Conservation (phyloP, 257 asterid species). For the Gardenia jasminoides region DNA sequence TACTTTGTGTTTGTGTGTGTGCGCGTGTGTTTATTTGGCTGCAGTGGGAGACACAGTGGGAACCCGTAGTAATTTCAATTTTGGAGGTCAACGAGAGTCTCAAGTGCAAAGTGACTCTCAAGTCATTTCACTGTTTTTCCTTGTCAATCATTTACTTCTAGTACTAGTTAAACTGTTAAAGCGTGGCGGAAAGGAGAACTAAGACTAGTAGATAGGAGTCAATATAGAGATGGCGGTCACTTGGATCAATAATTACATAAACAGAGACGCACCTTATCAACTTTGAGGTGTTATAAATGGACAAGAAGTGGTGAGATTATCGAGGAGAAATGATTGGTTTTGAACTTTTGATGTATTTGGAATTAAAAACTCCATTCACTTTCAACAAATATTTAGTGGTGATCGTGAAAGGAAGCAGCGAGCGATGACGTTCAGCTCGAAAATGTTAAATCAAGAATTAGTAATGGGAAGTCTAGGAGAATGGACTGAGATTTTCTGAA, state of each 20-base stretch:
- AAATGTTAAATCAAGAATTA: not conserved
- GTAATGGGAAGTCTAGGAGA: no score
- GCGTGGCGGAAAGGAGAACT: not conserved
- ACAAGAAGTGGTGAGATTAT: slow-evolving; percentile 14
- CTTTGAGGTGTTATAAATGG: slow-evolving; percentile 12
- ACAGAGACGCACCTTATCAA: slow-evolving; percentile 16
- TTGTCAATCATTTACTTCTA: not conserved
- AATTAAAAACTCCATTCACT: not conserved
- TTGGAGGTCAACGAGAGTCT: not conserved
- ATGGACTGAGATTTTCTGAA: not conserved
- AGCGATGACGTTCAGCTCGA: not conserved
- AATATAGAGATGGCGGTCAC: not conserved
- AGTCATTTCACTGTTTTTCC: slow-evolving; percentile 5
- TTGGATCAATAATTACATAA: not conserved
- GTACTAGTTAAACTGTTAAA: not conserved
- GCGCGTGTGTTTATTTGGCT: no score
- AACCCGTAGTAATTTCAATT: not conserved
- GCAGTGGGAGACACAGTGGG: no score
- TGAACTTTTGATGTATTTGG: slow-evolving; percentile 2
- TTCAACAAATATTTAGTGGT: not conserved
- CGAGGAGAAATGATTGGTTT: slow-evolving; percentile 12
- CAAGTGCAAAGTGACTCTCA: slow-evolving; percentile 14
- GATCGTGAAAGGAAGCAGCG: not conserved
- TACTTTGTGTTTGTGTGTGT: no score
- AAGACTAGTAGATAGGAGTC: not conserved